Conservation (phyloP, 495 filamentous ascomycete genomes). For the Emericellopsis terricola region DNA sequence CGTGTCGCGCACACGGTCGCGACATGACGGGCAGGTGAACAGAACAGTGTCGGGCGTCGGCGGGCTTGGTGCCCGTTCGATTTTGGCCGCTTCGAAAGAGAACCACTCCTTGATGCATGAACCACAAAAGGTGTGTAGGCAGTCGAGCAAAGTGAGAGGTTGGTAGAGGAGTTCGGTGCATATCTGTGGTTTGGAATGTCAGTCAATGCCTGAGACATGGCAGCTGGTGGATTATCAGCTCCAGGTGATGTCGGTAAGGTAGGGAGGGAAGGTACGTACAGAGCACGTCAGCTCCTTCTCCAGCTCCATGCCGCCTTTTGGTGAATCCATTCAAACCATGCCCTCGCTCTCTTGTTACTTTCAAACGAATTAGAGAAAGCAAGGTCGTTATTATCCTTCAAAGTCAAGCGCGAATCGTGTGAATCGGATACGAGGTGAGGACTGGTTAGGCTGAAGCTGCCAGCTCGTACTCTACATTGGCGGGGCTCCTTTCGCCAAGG, state of each 20-base stretch:
- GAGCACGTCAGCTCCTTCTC: constrained; percentile 88
- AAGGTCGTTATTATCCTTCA: neutral
- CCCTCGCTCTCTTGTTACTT: neutral
- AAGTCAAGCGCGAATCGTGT: neutral
- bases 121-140: constrained; percentile 92
- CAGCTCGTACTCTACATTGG: no score
- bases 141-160: constrained; percentile 89
- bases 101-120: constrained; percentile 95
- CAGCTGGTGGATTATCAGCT: neutral
- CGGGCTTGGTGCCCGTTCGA: constrained; percentile 23
- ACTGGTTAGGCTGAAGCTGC: neutral
- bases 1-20: constrained; percentile 67
- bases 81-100: constrained; percentile 32
- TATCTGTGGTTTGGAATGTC: no score
- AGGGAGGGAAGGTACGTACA: constrained; percentile 30
- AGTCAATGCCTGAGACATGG: neutral
- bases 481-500: no score
- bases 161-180: constrained; percentile 93
- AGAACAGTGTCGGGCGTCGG: constrained; percentile 28
- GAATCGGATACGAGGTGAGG: neutral
- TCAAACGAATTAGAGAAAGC: neutral
- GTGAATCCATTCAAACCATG: constrained; percentile 3
- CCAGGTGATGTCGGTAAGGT: neutral
- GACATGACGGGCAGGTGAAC: constrained; percentile 85
- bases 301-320: constrained; percentile 35